Conservation (phyloP, 1,284 basidiomycete species). For the Psilocybe mexicana region DNA sequence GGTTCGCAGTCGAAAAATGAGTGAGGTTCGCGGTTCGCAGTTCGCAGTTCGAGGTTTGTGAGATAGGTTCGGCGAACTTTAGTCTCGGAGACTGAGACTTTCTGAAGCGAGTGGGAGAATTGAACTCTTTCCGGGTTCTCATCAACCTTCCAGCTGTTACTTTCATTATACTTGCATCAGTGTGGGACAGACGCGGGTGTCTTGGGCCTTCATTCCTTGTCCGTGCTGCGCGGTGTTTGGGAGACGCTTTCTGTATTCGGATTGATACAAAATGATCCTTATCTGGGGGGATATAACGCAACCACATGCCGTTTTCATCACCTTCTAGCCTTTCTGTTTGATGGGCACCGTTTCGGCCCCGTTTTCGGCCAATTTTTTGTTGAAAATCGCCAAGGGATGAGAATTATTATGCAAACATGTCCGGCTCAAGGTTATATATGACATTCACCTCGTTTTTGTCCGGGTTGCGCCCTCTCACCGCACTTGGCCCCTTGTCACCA, state of each 20-base stretch:
- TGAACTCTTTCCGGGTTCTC: neutral
- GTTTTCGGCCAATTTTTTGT: neutral
- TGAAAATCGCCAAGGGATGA: conserved; percentile 16
- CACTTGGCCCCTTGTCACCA: conserved; percentile 26
- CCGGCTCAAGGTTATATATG: conserved; percentile 15
- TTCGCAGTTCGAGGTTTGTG: no score
- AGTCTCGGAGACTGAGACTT: no score
- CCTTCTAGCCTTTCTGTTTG: conserved; percentile 9
- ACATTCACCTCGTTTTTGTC: conserved; percentile 1
- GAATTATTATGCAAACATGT: conserved; percentile 15
- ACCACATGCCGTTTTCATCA: conserved; percentile 5
- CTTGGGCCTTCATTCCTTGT: neutral
- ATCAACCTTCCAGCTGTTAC: conserved; percentile 4
- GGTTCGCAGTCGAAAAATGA: no score
- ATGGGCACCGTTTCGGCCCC: conserved; percentile 11
- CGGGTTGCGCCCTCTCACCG: conserved; percentile 23
- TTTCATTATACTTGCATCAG: conserved; percentile 5
- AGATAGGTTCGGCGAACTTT: no score
- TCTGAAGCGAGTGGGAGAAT: neutral
- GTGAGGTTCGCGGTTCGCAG: no score
- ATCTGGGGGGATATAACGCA: conserved; percentile 7
- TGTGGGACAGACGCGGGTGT: neutral
- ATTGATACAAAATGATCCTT: conserved; percentile 10
- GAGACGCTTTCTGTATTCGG: conserved; percentile 1
- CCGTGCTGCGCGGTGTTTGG: conserved; percentile 13